Conservation (phyloP, 768 basidiomycete genomes). For the Amyloporia xantha region DNA sequence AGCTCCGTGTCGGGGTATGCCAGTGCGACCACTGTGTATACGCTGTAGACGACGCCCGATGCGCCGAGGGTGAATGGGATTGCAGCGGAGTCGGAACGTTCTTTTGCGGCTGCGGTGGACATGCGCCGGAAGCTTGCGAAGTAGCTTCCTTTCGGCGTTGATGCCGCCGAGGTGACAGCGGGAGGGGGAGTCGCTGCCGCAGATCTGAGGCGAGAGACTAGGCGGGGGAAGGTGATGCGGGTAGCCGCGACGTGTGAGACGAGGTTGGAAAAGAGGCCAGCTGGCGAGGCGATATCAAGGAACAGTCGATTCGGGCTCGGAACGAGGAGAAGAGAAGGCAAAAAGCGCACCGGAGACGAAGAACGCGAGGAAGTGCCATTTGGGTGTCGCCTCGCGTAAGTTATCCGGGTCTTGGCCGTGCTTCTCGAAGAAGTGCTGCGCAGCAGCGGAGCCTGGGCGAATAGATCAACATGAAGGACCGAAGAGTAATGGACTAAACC, state of each 20-base stretch:
- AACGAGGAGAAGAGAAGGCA: background rate
- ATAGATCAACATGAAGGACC: background rate
- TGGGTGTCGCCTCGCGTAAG: conserved; percentile 57
- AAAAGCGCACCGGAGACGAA: conserved; percentile 62
- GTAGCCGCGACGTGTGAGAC: conserved; percentile 66
- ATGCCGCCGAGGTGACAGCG: background rate
- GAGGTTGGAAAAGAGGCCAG: conserved; percentile 75
- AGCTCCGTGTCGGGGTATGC: conserved; percentile 77
- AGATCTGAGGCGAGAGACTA: background rate
- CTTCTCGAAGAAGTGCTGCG: background rate
- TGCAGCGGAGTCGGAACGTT: background rate
- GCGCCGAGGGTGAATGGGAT: conserved; percentile 32
- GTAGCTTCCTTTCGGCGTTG: background rate
- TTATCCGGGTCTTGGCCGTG: background rate
- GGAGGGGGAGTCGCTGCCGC: background rate
- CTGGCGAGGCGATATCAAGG: conserved; percentile 29
- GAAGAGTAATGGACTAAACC: conserved; percentile 13
- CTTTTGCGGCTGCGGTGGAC: background rate
- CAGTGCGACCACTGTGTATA: conserved; percentile 67
- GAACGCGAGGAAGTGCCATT: conserved; percentile 80
- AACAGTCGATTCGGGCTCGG: background rate
- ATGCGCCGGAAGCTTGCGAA: background rate
- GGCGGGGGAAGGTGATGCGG: conserved; percentile 63
- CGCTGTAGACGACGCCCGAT: conserved; percentile 80
- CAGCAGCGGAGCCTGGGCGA: background rate